Conservation (phyloP, 768 basidiomycete genomes). For the Pilatotrama ljubarskyi region DNA sequence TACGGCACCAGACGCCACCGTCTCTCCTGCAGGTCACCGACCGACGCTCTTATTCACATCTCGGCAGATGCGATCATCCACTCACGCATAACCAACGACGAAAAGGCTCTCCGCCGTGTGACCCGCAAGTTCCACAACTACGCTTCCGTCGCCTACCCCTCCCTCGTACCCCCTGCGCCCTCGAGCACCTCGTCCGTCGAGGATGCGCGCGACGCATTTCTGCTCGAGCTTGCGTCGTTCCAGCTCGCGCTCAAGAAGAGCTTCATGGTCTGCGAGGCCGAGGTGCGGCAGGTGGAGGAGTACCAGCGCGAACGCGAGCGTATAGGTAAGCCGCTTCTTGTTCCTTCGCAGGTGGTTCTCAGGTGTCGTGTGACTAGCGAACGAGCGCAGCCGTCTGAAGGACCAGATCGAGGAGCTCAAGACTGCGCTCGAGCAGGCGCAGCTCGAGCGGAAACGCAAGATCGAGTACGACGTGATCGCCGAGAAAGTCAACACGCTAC, state of each 20-base stretch:
- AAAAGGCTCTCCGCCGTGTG: conserved; percentile 73
- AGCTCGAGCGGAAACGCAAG: conserved; percentile 71
- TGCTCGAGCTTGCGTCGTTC: conserved; percentile 77
- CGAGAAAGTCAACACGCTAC: conserved; percentile 79
- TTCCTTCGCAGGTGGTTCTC: not conserved
- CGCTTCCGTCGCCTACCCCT: conserved; percentile 54
- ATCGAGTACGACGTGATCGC: conserved; percentile 86
- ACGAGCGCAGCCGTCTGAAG: conserved; percentile 66
- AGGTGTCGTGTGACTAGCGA: conserved; percentile 43
- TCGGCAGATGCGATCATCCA: conserved; percentile 73
- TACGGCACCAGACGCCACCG: conserved; percentile 16
- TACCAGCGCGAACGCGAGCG: conserved; percentile 71
- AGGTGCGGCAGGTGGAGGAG: conserved; percentile 81
- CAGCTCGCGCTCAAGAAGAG: conserved; percentile 76
- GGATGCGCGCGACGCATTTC: conserved; percentile 77
- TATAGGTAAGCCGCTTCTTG: conserved; percentile 55
- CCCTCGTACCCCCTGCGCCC: conserved; percentile 35
- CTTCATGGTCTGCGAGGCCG: conserved; percentile 82
- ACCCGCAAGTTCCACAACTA: conserved; percentile 83
- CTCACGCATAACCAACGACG: conserved; percentile 80
- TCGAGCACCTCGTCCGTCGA: conserved; percentile 42
- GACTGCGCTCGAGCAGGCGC: conserved; percentile 73
- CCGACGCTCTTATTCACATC: not conserved
- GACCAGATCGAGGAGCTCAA: conserved; percentile 80
- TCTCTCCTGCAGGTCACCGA: not conserved